phyloP scores from a whole-genome alignment of 768 basidiomycete species.

The Auricularia auricula-judae region DNA sequence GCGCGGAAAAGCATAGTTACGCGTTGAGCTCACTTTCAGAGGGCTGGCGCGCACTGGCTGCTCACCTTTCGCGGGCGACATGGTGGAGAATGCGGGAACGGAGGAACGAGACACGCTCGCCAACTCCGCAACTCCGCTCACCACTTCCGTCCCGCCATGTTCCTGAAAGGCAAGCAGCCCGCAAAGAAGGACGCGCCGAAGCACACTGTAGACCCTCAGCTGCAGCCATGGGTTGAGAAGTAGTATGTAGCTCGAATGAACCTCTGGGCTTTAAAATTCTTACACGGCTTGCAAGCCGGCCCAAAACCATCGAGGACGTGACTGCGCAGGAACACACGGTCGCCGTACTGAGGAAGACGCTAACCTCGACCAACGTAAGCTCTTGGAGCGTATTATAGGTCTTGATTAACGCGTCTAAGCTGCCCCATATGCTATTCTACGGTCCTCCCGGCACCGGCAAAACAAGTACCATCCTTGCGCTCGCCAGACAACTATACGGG shows the following conservation, averaged over 20 bases:
- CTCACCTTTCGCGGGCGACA: not conserved
- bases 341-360: constrained; percentile 79
- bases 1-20: not conserved
- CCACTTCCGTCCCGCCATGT: constrained; percentile 28
- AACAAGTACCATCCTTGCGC: constrained; percentile 93
- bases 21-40: not conserved
- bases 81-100: not conserved
- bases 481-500: constrained; percentile 92
- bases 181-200: constrained; percentile 24
- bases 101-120: not conserved
- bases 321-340: constrained; percentile 96
- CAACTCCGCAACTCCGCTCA: not conserved
- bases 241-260: constrained; percentile 45
- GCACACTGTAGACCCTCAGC: constrained; percentile 35
- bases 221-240: constrained; percentile 98
- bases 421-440: constrained; percentile 99
- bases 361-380: constrained; percentile 82
- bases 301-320: constrained; percentile 95
- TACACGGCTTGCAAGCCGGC: constrained; percentile 47
- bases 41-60: not conserved
- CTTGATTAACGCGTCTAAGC: constrained; percentile 31
- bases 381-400: not conserved
- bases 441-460: constrained; percentile 98
- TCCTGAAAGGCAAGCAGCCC: constrained; percentile 42
- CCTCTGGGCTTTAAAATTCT: not conserved